Evolutionary conservation across 306 rosid genomes (phyloP), one percentile per base, ranked within the genome.

Genomic region (Cicer yamashitae): DNA sequence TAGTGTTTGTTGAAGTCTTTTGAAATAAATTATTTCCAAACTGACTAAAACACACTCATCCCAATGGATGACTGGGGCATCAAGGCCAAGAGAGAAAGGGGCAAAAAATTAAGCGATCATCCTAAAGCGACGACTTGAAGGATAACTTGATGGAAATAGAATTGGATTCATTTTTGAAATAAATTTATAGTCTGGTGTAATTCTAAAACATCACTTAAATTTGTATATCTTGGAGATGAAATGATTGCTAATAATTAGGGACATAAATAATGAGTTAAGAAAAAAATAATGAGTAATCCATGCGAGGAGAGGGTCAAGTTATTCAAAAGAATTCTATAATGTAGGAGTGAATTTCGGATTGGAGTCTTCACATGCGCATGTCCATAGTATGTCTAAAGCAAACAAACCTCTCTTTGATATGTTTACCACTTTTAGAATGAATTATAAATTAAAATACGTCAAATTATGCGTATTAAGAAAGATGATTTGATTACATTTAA

Each of bases 321-420:
- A 8, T 57, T 54, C 38, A 41, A 63, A 63, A 63, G 67, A 13
- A 41, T n/a, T 70, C 58, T 40, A 41, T 58, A 40, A 68, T 48
- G 59, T 30, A 25, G 67, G 80, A 82, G 86, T 59, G 63, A 82
- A 73, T 77, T 73, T 77, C 73, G 77, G 80, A 67, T 73, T 38
- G 7, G 11, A 47, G 44, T 12, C 12, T 6, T 68, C 52, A 25
- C 46, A 65, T 66, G 66, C 18, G 40, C 68, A 67, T 77, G 74
- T 43, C 22, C 5, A 37, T 25, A 25, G 4, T 25, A 25, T 25
- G 34, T 25, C 34, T 25, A 25, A 25, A 25, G 34, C 34, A 25
- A 25, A 25, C 4, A 25, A 25, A 25, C 34, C 30, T 25, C 34
- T 25, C 34, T 25, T 25, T 25, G 0, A 25, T 25, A 25, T 25